Evolutionary conservation across 192 early-diverging fungal species (phyloP).

Genomic region (Coemansia sp.): DNA sequence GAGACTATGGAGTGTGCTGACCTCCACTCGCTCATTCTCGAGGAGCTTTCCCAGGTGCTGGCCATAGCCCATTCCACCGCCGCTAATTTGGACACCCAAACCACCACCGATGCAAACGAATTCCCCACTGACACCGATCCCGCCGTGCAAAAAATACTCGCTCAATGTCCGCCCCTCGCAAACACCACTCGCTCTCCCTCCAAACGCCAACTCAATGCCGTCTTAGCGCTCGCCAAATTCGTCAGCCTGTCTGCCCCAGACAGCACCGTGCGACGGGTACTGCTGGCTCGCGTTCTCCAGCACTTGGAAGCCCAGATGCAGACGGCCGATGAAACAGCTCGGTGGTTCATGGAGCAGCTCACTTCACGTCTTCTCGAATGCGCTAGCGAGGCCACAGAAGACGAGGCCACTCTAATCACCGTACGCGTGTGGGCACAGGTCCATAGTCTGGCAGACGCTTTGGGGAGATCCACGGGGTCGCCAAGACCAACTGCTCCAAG

Average conservation of each 20-base stretch:
- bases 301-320: conserved; percentile 31
- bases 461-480: conserved; percentile 2
- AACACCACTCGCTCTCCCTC: not conserved
- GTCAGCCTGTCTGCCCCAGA: conserved; percentile 7
- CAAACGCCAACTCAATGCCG: conserved; percentile 43
- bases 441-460: conserved; percentile 12
- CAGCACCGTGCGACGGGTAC: conserved; percentile 8
- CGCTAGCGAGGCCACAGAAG: conserved; percentile 13
- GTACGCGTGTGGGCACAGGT: conserved; percentile 33
- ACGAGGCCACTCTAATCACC: conserved; percentile 9
- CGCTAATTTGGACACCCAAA: not conserved
- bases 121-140: conserved; percentile 12
- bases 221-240: conserved; percentile 50
- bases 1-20: conserved; percentile 39
- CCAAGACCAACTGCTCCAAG: conserved; percentile 7
- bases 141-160: conserved; percentile 14
- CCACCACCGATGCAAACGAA: not conserved
- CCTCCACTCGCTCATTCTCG: conserved; percentile 51
- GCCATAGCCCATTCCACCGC: conserved; percentile 12
- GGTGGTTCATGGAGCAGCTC: conserved; percentile 34
- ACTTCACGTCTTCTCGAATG: conserved; percentile 28
- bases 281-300: conserved; percentile 29
- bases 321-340: conserved; percentile 10
- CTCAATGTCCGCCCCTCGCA: conserved; percentile 26
- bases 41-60: conserved; percentile 45